Conservation (phyloP, 192 early-diverging fungal species). For the Helicostylum pulchrum region DNA sequence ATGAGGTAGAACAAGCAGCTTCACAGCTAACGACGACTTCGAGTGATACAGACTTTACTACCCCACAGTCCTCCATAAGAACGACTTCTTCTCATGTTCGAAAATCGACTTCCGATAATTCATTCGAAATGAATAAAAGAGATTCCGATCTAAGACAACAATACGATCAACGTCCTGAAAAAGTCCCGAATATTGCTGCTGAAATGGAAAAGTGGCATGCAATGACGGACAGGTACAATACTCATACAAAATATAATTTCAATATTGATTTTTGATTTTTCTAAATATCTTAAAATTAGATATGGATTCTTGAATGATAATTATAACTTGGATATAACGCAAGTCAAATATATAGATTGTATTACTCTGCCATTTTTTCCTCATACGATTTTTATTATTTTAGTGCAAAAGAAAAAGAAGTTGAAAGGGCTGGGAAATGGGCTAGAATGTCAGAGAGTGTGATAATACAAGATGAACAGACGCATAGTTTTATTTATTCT, state of each 20-base stretch:
- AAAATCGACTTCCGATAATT: neutral
- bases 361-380: neutral
- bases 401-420: slow-evolving; percentile 26
- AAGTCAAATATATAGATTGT: neutral
- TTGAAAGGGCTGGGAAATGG: slow-evolving; percentile 36
- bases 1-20: neutral
- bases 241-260: neutral
- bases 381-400: neutral
- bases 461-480: slow-evolving; percentile 12
- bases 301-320: slow-evolving; percentile 33
- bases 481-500: slow-evolving; percentile 24
- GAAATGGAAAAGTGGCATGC: slow-evolving; percentile 42
- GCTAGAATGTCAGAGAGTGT: slow-evolving; percentile 26
- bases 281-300: slow-evolving; percentile 5
- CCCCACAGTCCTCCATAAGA: neutral
- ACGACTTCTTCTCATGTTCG: neutral
- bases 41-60: slow-evolving; percentile 12
- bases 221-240: slow-evolving; percentile 32
- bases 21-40: slow-evolving; percentile 1
- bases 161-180: slow-evolving; percentile 13
- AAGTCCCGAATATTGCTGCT: slow-evolving; percentile 23
- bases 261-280: neutral
- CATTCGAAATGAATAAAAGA: neutral
- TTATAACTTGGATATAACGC: neutral
- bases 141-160: slow-evolving; percentile 2